Conservation (phyloP, 139 green algal species). For the Chlamydomonas incerta region DNA sequence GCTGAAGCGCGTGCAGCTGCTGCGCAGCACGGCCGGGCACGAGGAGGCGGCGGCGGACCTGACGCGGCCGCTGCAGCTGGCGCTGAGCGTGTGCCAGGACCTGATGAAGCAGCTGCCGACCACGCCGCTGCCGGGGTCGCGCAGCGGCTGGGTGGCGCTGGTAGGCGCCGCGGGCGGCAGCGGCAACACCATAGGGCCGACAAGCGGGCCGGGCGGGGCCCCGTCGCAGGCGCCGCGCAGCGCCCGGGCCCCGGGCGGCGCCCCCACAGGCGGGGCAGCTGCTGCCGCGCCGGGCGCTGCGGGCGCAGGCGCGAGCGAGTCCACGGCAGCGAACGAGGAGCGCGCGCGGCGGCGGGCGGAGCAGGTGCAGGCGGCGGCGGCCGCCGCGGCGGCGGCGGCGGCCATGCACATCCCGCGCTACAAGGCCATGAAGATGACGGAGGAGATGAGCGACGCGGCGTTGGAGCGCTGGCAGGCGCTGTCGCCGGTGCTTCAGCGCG, state of each 20-base stretch:
- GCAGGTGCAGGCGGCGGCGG: neutral
- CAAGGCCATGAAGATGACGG: slow-evolving; percentile 54
- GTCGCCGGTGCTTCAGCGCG: slow-evolving; percentile 25
- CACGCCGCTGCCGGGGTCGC: slow-evolving; percentile 22
- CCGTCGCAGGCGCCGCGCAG: neutral
- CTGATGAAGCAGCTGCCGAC: slow-evolving; percentile 50
- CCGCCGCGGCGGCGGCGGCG: neutral
- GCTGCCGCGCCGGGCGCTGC: too few species aligned
- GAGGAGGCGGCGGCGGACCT: slow-evolving; percentile 23
- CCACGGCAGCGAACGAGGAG: neutral
- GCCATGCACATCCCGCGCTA: slow-evolving; percentile 15
- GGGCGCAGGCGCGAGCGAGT: neutral
- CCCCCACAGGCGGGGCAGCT: too few species aligned
- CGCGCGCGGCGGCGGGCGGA: neutral
- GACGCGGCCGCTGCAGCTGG: slow-evolving; percentile 44
- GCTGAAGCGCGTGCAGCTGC: slow-evolving; percentile 54
- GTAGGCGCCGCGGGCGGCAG: neutral
- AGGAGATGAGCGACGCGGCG: slow-evolving; percentile 51
- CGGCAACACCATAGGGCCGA: neutral
- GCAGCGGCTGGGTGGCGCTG: slow-evolving; percentile 44
- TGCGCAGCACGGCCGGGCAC: neutral
- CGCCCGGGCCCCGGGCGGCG: too few species aligned
- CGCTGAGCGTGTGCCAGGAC: slow-evolving; percentile 49
- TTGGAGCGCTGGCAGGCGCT: slow-evolving; percentile 44
- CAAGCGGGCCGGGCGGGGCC: neutral